Percentiles rank a stretch among this genome's conserved stretches.
These are phyloP conservation scores for Aureobasidium namibiae DNA, from an alignment of 2,329 filamentous ascomycete species.

Conservation along the genomic window DNA sequence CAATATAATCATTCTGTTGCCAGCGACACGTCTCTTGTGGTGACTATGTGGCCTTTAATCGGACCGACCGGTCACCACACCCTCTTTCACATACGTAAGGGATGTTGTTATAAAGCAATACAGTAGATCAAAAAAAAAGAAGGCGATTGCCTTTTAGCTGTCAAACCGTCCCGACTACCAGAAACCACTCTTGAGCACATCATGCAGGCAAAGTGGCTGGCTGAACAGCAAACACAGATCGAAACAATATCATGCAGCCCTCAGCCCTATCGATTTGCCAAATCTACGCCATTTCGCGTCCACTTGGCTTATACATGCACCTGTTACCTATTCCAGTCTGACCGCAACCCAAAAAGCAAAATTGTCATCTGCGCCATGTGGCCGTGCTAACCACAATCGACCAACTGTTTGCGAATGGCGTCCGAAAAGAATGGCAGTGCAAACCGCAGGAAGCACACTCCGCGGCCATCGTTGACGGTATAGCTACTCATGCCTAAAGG, in stretches of 20 bases:
- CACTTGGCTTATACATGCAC: background rate
- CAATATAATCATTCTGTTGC: background rate
- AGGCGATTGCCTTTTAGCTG: no score
- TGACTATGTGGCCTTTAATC: background rate
- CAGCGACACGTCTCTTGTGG: background rate
- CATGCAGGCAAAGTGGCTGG: constrained; percentile 8
- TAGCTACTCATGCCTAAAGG: background rate
- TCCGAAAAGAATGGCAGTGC: background rate
- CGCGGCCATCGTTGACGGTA: background rate
- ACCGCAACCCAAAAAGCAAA: background rate
- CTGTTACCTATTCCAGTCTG: no score
- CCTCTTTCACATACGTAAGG: background rate
- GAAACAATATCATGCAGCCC: constrained; percentile 5
- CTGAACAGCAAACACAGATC: constrained; percentile 10
- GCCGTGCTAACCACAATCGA: background rate
- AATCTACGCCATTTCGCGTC: background rate
- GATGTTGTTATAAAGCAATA: background rate
- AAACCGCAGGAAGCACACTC: background rate
- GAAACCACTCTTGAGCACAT: constrained; percentile 2
- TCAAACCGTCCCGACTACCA: background rate
- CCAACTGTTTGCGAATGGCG: background rate
- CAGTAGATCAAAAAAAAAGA: constrained; percentile 1
- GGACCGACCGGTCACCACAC: background rate
- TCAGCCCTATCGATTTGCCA: background rate
- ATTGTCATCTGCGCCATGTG: background rate